A percentile compares a stretch with the other conserved stretches of the same genome.
Conservation (phyloP, 2,329 filamentous ascomycete genomes). For the Aureobasidium leucospermi region DNA sequence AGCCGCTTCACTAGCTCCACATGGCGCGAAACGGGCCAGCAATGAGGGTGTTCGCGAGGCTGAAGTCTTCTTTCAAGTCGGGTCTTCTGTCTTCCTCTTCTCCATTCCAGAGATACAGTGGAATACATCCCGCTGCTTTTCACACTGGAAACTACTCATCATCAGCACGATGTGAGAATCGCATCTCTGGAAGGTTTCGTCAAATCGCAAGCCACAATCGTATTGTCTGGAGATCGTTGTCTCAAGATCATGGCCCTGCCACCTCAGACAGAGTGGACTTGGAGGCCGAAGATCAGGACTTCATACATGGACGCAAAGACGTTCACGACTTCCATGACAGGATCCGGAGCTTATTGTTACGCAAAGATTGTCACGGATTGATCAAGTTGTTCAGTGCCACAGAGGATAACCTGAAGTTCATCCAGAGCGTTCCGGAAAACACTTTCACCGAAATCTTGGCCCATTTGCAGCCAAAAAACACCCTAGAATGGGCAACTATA, state of each 20-base stretch:
- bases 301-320: background rate
- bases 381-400: background rate
- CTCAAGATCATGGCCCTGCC: background rate
- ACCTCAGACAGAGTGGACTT: background rate
- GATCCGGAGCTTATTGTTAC: background rate
- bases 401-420: constrained; percentile 22
- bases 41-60: background rate
- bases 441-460: constrained; percentile 59
- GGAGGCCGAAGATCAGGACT: background rate
- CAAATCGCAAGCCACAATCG: background rate
- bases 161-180: background rate
- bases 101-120: background rate
- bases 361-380: background rate
- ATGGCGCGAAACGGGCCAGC: constrained; percentile 9
- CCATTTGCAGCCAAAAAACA: constrained; percentile 51
- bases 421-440: constrained; percentile 41
- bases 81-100: background rate
- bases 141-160: background rate
- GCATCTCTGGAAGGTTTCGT: background rate
- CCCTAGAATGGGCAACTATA: constrained; percentile 39
- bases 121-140: background rate
- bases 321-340: background rate
- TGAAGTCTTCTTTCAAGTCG: background rate
- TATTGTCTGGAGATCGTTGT: background rate
- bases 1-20: constrained; percentile 11